Evolutionary conservation across 805 yeast genomes (phyloP), one percentile per base, ranked within the genome.

Genomic region (Candida boleticola): DNA sequence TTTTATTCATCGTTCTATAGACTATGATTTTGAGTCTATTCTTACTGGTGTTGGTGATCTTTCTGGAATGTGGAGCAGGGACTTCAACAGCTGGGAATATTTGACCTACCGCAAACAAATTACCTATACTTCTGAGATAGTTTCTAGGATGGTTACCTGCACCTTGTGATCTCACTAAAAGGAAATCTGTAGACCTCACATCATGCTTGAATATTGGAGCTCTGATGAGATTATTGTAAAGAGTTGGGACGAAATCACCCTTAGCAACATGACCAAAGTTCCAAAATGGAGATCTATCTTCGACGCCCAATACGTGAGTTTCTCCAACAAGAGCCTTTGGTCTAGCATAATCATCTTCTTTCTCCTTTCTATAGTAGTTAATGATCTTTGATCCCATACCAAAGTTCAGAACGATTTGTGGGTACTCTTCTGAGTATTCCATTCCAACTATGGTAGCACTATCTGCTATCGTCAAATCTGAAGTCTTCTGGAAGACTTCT

Each of bases 231-330:
- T 89, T 85, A 60, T 92, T 93, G 66, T 93, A 93, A 36, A 92
- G 66, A 0, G 99, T 87, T 1, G 98, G 98, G 2, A 90, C 97
- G 42, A 89, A 80, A 52, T 85, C 88, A 2, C 99, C 99, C 2
- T 89, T 87, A 36, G 89, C 96, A 5, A 93, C 98, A 66, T 85
- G 87, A 1, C 99, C 99, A 68, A 89, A 93, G 61, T 90, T 93
- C 98, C 99, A 93, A 60, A 93, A 93, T 10, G 99, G 97, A 5
- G 96, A 87, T 53, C 95, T 77, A 64, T 93, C 99, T 58, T 90
- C 96, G 1, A 88, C 87, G n/a, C 97, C 97, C 29, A 93, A 70
- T 2, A 93, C 96, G 64, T 87, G 93, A 0, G 98, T 93, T 60
- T 93, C 99, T 35, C 99, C 99, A 32, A 89, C 74, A 1, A 88